phyloP scores from a whole-genome alignment of 495 filamentous ascomycete genomes.

The Aspergillus mulundensis region DNA sequence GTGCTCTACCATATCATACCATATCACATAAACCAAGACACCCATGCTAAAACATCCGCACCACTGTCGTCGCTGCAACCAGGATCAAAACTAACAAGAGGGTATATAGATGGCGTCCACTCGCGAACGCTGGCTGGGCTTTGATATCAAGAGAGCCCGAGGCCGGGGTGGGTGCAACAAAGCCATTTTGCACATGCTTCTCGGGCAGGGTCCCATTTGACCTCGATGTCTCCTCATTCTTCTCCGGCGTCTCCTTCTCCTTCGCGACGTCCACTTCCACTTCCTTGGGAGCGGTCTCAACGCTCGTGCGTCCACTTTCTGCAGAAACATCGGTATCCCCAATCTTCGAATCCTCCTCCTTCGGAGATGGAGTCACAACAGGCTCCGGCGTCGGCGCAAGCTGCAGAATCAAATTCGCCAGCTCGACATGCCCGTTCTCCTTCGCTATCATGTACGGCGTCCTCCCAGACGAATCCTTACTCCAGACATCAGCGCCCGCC shows the following conservation, averaged over 20 bases:
- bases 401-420: constrained; percentile 6
- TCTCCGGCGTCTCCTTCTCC: too few relatives aligned
- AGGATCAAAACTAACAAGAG: not conserved
- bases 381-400: not conserved
- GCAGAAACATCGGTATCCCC: too few relatives aligned
- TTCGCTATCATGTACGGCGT: constrained; percentile 5
- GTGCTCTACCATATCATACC: too few relatives aligned
- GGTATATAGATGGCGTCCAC: not conserved
- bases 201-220: too few relatives aligned
- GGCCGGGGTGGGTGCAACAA: too few relatives aligned
- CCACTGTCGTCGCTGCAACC: not conserved
- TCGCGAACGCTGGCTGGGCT: not conserved
- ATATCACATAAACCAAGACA: too few relatives aligned
- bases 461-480: not conserved
- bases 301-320: too few relatives aligned
- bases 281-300: too few relatives aligned
- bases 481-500: not conserved
- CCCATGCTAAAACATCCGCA: not conserved
- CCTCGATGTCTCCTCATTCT: too few relatives aligned
- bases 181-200: too few relatives aligned
- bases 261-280: too few relatives aligned
- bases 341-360: not conserved
- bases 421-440: not conserved
- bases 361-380: not conserved
- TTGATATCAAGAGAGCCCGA: not conserved